These are phyloP conservation scores for Curvularia lunata DNA, from an alignment of 2,329 filamentous ascomycete species.

Conservation along the genomic window DNA sequence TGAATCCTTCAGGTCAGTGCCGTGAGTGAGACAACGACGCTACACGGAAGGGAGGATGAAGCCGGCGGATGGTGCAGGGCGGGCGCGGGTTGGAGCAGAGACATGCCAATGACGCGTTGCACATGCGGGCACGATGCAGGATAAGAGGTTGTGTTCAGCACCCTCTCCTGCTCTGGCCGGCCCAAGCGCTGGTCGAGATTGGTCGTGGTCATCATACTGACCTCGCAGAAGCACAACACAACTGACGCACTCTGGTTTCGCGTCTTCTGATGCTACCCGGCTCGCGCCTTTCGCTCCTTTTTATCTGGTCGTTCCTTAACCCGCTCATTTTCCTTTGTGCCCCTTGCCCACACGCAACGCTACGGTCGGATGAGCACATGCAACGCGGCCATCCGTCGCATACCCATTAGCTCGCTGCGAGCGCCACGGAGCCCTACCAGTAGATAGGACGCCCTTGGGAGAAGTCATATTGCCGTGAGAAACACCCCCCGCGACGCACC, in stretches of 20 bases:
- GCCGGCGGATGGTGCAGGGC: slow-evolving; percentile 1
- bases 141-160: background rate
- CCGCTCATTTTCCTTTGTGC: slow-evolving; percentile 2
- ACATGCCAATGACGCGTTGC: slow-evolving; percentile 6
- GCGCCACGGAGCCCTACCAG: slow-evolving; percentile 5
- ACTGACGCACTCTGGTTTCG: slow-evolving; percentile 15
- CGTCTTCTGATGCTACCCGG: slow-evolving; percentile 1
- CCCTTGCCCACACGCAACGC: background rate
- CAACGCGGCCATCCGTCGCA: background rate
- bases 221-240: slow-evolving; percentile 19
- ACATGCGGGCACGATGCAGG: slow-evolving; percentile 3
- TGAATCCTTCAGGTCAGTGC: slow-evolving; percentile 5
- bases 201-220: slow-evolving; percentile 15
- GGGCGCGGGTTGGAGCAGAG: slow-evolving; percentile 1
- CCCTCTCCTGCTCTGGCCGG: slow-evolving; percentile 4
- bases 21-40: slow-evolving; percentile 4
- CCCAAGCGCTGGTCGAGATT: slow-evolving; percentile 20
- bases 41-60: background rate
- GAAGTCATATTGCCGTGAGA: background rate
- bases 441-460: background rate
- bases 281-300: slow-evolving; percentile 6
- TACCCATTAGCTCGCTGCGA: background rate
- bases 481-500: slow-evolving; percentile 1
- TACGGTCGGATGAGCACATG: slow-evolving; percentile 14
- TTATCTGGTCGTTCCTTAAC: slow-evolving; percentile 3